phyloP scores from a whole-genome alignment of 768 basidiomycete genomes.

The Infundibulicybe gibba region DNA sequence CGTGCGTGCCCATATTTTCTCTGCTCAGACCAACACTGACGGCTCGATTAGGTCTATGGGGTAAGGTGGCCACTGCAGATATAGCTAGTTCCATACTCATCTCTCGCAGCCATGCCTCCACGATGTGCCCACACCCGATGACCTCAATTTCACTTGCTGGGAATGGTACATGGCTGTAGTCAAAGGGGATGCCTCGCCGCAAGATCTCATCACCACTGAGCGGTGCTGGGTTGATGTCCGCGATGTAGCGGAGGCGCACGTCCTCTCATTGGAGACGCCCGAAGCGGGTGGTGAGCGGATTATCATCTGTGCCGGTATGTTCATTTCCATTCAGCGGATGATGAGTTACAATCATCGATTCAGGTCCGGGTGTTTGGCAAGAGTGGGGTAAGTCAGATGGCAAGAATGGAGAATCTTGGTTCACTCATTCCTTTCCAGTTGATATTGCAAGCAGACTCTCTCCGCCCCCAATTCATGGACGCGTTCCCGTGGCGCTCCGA shows the following conservation, averaged over 20 bases:
- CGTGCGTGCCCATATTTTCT: conserved; percentile 20
- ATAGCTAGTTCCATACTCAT: too few relatives aligned
- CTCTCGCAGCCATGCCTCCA: background rate
- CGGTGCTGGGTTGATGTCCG: conserved; percentile 38
- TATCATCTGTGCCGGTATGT: conserved; percentile 15
- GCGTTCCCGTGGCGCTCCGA: conserved; percentile 23
- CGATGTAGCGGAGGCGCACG: conserved; percentile 47
- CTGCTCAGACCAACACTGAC: background rate
- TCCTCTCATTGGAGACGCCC: conserved; percentile 36
- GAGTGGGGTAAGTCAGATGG: conserved; percentile 19
- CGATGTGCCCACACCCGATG: background rate
- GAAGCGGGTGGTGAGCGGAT: conserved; percentile 48
- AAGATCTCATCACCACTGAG: background rate
- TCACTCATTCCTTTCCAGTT: conserved; percentile 15
- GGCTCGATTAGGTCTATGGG: too few relatives aligned
- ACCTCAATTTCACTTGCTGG: background rate
- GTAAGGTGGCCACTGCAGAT: too few relatives aligned
- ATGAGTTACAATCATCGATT: conserved; percentile 45
- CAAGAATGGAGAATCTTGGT: background rate
- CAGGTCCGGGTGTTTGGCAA: conserved; percentile 19
- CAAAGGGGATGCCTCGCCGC: background rate
- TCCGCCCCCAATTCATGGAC: conserved; percentile 15
- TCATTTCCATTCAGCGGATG: conserved; percentile 33
- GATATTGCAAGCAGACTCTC: conserved; percentile 24
- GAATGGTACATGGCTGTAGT: background rate